phyloP scores from a whole-genome alignment of 768 basidiomycete genomes.

The Candolleomyces efflorescens region DNA sequence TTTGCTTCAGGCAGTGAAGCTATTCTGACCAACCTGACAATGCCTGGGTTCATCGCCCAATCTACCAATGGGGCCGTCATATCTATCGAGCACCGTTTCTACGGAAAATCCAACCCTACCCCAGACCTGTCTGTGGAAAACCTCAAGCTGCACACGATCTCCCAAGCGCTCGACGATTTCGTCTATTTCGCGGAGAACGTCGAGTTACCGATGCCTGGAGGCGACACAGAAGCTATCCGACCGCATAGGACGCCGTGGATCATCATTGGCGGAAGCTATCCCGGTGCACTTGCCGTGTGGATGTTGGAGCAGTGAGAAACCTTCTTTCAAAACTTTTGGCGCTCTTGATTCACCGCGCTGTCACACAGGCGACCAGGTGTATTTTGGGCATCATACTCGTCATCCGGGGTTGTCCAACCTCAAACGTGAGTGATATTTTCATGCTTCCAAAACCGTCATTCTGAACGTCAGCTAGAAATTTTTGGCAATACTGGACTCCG shows the following conservation, averaged over 20 bases:
- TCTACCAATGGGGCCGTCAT: slow-evolving; percentile 59
- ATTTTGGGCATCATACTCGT: slow-evolving; percentile 62
- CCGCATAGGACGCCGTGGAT: slow-evolving; percentile 51
- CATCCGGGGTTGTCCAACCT: slow-evolving; percentile 61
- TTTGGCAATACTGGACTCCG: slow-evolving; percentile 71
- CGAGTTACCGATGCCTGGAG: slow-evolving; percentile 61
- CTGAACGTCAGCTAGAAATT: slow-evolving; percentile 35
- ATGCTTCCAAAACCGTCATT: not conserved
- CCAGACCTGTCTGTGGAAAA: slow-evolving; percentile 54
- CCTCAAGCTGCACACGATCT: slow-evolving; percentile 56
- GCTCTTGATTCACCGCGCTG: not conserved
- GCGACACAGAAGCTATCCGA: slow-evolving; percentile 41
- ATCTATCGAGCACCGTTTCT: slow-evolving; percentile 70
- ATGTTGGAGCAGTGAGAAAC: not conserved
- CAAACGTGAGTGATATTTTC: slow-evolving; percentile 33
- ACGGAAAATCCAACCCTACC: slow-evolving; percentile 66
- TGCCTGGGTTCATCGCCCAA: slow-evolving; percentile 57
- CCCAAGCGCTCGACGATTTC: slow-evolving; percentile 71
- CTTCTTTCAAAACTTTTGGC: not conserved
- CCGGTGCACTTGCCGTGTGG: slow-evolving; percentile 23
- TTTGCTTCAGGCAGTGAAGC: not conserved
- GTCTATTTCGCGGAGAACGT: slow-evolving; percentile 68
- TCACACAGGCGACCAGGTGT: slow-evolving; percentile 46
- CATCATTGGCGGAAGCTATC: slow-evolving; percentile 46
- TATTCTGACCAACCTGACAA: slow-evolving; percentile 45